phyloP scores from a whole-genome alignment of 805 yeast genomes.

The Hanseniaspora lindneri region DNA sequence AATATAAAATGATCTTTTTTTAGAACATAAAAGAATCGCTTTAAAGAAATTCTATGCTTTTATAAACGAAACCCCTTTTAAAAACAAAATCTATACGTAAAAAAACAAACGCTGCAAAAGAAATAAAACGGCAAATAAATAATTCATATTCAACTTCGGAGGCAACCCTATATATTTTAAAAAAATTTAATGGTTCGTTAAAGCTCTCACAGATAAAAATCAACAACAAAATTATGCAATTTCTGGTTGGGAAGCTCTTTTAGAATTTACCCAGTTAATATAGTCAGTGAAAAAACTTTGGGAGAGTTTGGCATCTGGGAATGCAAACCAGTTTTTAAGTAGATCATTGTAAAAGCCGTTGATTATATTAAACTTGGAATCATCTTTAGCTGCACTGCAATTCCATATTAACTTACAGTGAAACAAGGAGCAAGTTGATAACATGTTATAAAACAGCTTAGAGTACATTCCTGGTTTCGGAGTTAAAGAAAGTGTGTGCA shows the following conservation, averaged over 20 bases:
- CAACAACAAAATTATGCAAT: background rate
- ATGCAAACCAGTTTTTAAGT: constrained; percentile 49
- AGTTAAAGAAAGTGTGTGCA: constrained; percentile 35
- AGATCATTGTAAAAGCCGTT: constrained; percentile 45
- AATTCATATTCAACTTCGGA: too few relatives aligned
- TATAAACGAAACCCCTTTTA: background rate
- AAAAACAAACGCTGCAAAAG: background rate
- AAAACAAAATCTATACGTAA: background rate
- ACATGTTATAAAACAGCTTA: constrained; percentile 41
- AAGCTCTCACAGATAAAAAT: background rate
- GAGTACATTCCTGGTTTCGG: constrained; percentile 31
- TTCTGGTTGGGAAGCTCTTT: constrained; percentile 24
- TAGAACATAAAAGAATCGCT: too few relatives aligned
- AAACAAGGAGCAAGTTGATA: constrained; percentile 41
- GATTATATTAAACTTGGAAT: constrained; percentile 31
- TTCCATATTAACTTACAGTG: constrained; percentile 42
- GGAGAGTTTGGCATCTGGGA: constrained; percentile 37
- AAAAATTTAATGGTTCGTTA: too few relatives aligned
- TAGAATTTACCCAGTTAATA: constrained; percentile 64
- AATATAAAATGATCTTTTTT: too few relatives aligned
- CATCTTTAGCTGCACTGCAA: constrained; percentile 25
- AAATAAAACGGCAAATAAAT: background rate
- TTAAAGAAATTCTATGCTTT: background rate
- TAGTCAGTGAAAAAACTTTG: constrained; percentile 60
- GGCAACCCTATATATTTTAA: too few relatives aligned